Evolutionary conservation across 148 eudicot genomes (phyloP), one percentile per base, ranked within the genome.

Genomic region (Rhododendron mucronatum): DNA sequence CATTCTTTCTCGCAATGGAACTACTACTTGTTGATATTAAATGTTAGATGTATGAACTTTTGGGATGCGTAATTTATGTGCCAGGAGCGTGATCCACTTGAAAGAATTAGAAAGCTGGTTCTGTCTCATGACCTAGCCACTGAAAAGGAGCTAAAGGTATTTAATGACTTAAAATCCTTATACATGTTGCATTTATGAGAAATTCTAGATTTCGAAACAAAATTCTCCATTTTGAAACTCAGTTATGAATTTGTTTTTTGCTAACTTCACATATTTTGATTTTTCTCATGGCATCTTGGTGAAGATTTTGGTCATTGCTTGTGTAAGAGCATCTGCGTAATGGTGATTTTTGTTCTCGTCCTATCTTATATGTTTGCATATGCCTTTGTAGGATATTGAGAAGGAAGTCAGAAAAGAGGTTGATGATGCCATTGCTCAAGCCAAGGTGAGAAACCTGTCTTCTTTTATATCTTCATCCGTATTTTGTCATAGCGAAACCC

Each of bases 71-170:
- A 59, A 2, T 59, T 61, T 8, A 71, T 85, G 3, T 82, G 80
- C 37, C 95, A 97, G 98, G 99, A 95, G 87, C 98, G 99, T 87
- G 98, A 97, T 92, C 98, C 99, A 65, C 86, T 95, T 91, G 98
- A 95, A 91, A 94, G 99, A 82, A 91, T 97, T 84, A 92, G 93
- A 87, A 95, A 94, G 88, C 88, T 97, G 85, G 45, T 97, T 82
- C 75, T 94, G 69, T 85, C 95, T 78, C 98, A 97, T 89, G 96
- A 97, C 69, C 76, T 97, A 76, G 94, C 96, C 44, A 92, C 92
- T 84, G 98, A 97, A 37, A 93, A 95, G 91, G 99, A 97, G 76
- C 81, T 97, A 51, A 97, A 97, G 98, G 99, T 95, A 93, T 63
- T 57, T 33, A 53, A 48, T 21, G 23, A 21, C 35, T 39, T 67